These are phyloP conservation scores for Trypanosomatidae sp. DNA, from an alignment of 208 protist species.

Conservation along the genomic window DNA sequence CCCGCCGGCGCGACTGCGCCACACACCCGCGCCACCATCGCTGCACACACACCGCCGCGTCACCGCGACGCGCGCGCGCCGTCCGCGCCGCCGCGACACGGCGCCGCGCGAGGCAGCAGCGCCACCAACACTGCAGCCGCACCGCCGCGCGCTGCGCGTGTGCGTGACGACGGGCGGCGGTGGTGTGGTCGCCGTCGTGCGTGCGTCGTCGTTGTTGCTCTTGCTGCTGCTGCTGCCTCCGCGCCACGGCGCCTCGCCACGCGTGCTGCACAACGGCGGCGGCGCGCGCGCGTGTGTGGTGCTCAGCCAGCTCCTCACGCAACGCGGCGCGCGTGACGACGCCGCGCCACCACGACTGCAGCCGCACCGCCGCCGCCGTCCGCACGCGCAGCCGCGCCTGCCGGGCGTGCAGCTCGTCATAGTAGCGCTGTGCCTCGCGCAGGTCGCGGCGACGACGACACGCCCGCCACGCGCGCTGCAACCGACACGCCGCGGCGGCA, in stretches of 20 bases:
- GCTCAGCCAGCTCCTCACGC: conserved; percentile 9
- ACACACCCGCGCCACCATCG: conserved; percentile 57
- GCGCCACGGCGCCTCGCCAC: conserved; percentile 27
- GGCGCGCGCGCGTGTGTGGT: conserved; percentile 6
- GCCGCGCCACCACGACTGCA: conserved; percentile 80
- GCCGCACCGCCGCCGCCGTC: conserved; percentile 45
- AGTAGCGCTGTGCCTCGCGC: conserved; percentile 44
- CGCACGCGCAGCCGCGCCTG: conserved; percentile 39
- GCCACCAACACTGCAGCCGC: conserved; percentile 78
- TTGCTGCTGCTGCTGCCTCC: conserved; percentile 7
- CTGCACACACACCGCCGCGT: conserved; percentile 19
- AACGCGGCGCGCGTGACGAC: conserved; percentile 42
- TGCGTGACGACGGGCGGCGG: too few species aligned
- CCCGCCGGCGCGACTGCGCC: conserved; percentile 18
- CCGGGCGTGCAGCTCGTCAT: conserved; percentile 26
- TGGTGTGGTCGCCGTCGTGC: too few species aligned
- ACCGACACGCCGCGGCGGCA: conserved; percentile 21
- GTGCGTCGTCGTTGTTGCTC: too few species aligned
- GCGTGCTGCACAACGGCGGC: conserved; percentile 45
- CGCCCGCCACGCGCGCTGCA: conserved; percentile 37
- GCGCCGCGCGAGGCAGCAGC: conserved; percentile 52
- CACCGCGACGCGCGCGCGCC: conserved; percentile 24
- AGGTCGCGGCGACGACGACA: conserved; percentile 18
- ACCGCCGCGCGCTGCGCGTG: too few species aligned
- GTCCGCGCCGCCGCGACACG: too few species aligned